Base-by-base conservation (phyloP, 352 stramenopile species). In the Phytophthora ramorum region DNA sequence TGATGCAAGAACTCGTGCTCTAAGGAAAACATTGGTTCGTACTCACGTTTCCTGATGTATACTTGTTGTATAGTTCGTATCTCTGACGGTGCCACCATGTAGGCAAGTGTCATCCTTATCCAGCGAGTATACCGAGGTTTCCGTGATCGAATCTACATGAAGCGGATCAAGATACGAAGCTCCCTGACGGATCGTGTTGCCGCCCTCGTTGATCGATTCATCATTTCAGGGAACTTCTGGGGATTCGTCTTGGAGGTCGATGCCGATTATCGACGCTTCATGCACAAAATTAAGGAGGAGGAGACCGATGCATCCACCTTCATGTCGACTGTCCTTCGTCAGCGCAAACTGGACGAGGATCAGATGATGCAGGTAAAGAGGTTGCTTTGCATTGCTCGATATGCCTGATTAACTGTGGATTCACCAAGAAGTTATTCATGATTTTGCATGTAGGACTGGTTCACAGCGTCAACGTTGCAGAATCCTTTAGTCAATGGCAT, bases 151-250 rank as follows among this genome's bases (percentile, higher is more conserved):
- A 22, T 85, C 7, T 75, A 62, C 20, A 71, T 85, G 12, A 85
- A 77, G 40, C 75, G 81, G 7, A 66, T 73, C 13, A 73, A 73
- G 13, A 69, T 83, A 30, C 49, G 76, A 16, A 66, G 57, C 13
- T 66, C 72, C 3, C 45, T 92, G 0, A 85, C 76, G 0, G 46
- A 66, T 48, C 77, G 75, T 13, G 79, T 92, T 32, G 68, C 69
- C 30, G 34, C 32, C 1, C 66, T 89, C 1, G 76, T 89, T 9
- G 74, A 87, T 19, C 34, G 49, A 13, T 92, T 85, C 35, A 66
- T 92, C 3, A 40, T 65, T 9, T 75, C 75, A 4, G 83, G 83
- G 2, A 70, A 92, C 63, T 73, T 92, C 3, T 92, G 81, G 81
- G 62, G 71, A 1, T 80, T 92, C 48, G 35, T 92, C 14, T 52